These are phyloP conservation scores for Epichloe amarillans DNA, from an alignment of 2,329 filamentous ascomycete species.

Conservation along the genomic window DNA sequence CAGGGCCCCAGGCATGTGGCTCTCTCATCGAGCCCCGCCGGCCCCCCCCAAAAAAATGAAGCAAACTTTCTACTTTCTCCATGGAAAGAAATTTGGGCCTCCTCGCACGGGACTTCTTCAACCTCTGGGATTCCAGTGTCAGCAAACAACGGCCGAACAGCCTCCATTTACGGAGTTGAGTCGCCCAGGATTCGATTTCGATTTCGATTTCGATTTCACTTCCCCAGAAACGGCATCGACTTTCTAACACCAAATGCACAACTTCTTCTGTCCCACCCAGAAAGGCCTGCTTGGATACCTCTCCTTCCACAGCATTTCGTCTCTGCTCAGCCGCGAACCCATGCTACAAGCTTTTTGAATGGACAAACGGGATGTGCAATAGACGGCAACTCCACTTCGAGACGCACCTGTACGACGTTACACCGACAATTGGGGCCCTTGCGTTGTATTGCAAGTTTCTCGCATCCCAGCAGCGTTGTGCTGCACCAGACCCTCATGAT, in stretches of 20 bases:
- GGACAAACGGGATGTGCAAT: constrained; percentile 3
- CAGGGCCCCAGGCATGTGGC: too few relatives aligned
- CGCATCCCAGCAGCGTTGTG: not conserved
- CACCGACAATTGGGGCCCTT: constrained; percentile 4
- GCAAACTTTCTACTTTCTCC: not conserved
- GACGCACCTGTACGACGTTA: constrained; percentile 3
- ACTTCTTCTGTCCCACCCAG: not conserved
- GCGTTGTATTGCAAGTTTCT: not conserved
- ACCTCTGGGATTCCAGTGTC: not conserved
- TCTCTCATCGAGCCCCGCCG: not conserved
- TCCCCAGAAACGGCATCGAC: not conserved
- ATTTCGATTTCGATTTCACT: too few relatives aligned
- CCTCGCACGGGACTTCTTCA: not conserved
- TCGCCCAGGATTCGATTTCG: not conserved
- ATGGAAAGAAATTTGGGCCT: not conserved
- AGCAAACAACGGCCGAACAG: not conserved
- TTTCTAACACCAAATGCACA: not conserved
- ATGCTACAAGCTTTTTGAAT: constrained; percentile 1
- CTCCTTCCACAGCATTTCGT: constrained; percentile 11
- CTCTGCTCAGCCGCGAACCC: constrained; percentile 8
- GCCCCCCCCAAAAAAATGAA: not conserved
- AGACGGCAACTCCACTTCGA: not conserved
- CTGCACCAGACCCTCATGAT: not conserved
- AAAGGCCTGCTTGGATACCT: not conserved
- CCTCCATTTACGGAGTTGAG: not conserved